Percentiles rank a stretch among this genome's conserved stretches.
These are phyloP conservation scores for Linnemannia schmuckeri DNA, from an alignment of 192 early-diverging fungal genomes.

Conservation along the genomic window DNA sequence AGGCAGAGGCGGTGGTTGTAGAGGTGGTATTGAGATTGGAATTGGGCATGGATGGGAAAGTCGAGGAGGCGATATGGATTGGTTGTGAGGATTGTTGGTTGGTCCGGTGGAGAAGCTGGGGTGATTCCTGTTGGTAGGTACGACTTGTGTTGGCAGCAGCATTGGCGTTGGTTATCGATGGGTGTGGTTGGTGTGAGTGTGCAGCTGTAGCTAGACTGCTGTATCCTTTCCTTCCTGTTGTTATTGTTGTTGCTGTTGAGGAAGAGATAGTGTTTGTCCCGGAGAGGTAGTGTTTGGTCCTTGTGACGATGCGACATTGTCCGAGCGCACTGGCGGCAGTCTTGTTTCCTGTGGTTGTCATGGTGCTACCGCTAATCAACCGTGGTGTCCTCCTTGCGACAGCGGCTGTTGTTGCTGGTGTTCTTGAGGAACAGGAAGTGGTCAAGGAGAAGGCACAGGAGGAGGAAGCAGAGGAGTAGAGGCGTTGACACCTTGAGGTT, in stretches of 20 bases:
- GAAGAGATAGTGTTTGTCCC: background rate
- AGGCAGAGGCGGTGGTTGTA: background rate
- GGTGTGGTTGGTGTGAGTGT: background rate
- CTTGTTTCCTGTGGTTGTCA: background rate
- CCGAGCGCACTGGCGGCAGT: conserved; percentile 25
- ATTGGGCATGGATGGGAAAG: background rate
- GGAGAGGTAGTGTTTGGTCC: conserved; percentile 8
- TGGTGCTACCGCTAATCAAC: no score
- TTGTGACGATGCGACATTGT: conserved; percentile 30
- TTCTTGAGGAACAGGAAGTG: background rate
- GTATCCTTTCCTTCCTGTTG: conserved; percentile 11
- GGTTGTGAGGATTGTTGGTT: conserved; percentile 10
- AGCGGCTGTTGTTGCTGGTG: background rate
- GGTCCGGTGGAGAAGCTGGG: background rate
- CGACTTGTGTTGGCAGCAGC: background rate
- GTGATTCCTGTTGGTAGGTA: background rate
- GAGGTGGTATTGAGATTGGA: background rate
- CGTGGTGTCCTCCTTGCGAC: background rate
- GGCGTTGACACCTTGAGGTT: background rate
- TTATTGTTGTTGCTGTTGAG: background rate
- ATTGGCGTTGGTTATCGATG: conserved; percentile 8
- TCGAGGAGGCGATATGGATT: background rate
- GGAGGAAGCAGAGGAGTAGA: background rate
- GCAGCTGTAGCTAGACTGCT: conserved; percentile 26
- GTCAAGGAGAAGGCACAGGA: background rate